A percentile compares a stretch with the other conserved stretches of the same genome.
phyloP scores from a whole-genome alignment of 2,329 filamentous ascomycete genomes.

The Verticillium alfalfae region DNA sequence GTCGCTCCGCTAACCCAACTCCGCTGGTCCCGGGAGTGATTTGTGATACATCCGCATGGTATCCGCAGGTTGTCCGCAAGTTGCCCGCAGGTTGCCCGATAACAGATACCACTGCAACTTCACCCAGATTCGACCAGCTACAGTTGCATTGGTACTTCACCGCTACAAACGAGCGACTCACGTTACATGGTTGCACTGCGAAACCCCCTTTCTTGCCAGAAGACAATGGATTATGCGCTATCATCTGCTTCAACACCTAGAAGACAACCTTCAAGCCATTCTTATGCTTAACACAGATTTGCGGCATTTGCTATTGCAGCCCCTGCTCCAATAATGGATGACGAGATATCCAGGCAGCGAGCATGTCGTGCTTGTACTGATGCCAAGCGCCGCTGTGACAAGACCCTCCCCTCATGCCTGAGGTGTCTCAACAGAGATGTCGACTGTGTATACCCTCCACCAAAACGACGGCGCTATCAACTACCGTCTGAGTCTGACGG shows the following conservation, averaged over 20 bases:
- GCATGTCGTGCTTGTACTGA: slow-evolving; percentile 4
- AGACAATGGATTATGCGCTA: background rate
- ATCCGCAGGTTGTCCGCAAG: background rate
- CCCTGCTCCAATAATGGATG: background rate
- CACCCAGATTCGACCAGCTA: background rate
- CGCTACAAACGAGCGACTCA: background rate
- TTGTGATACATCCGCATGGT: background rate
- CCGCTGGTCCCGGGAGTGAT: background rate
- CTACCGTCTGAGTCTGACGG: background rate
- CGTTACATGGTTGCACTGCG: background rate
- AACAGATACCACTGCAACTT: background rate
- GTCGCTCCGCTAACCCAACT: background rate
- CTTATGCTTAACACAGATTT: too few relatives aligned
- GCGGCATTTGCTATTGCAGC: too few relatives aligned
- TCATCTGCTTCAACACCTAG: background rate
- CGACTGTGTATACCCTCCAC: slow-evolving; percentile 1
- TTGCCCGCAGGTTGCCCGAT: background rate
- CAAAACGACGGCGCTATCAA: background rate
- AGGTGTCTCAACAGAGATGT: slow-evolving; percentile 5
- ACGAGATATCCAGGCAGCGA: slow-evolving; percentile 4
- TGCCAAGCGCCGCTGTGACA: slow-evolving; percentile 6
- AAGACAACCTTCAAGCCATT: background rate
- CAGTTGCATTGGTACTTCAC: background rate
- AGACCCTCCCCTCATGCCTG: slow-evolving; percentile 2
- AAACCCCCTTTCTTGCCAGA: background rate